phyloP scores from a whole-genome alignment of 106 monocot genomes.

The Narthecium ossifragum region DNA sequence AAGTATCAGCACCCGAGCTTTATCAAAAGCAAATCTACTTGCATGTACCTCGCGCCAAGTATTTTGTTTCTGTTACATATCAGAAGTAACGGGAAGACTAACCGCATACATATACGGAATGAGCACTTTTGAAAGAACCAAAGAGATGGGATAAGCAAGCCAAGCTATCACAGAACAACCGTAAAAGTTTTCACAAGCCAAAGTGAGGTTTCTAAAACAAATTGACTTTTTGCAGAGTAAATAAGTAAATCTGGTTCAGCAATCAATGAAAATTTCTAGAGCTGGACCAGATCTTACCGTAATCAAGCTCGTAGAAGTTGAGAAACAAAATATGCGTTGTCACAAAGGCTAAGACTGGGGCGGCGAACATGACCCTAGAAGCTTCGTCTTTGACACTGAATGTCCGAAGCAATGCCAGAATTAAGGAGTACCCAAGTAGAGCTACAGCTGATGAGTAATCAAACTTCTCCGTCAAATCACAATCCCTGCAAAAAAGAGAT shows the following conservation, averaged over 20 bases:
- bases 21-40: background rate
- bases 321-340: constrained; percentile 89
- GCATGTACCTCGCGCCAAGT: background rate
- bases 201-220: background rate
- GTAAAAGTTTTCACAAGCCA: background rate
- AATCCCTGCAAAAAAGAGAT: constrained; percentile 42
- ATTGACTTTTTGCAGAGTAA: background rate
- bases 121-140: background rate
- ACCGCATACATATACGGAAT: no score
- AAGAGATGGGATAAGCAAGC: background rate
- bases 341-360: constrained; percentile 86
- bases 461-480: constrained; percentile 84
- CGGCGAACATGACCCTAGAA: constrained; percentile 81
- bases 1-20: background rate
- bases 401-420: constrained; percentile 65
- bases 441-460: constrained; percentile 97
- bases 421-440: constrained; percentile 76
- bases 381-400: constrained; percentile 88
- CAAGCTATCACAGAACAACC: background rate
- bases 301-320: constrained; percentile 89
- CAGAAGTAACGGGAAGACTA: no score
- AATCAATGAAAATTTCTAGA: no score
- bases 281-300: constrained; percentile 80
- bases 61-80: background rate
- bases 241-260: background rate